Conservation (phyloP, 2,329 filamentous ascomycete species). For the Acrocalymma vagum region DNA sequence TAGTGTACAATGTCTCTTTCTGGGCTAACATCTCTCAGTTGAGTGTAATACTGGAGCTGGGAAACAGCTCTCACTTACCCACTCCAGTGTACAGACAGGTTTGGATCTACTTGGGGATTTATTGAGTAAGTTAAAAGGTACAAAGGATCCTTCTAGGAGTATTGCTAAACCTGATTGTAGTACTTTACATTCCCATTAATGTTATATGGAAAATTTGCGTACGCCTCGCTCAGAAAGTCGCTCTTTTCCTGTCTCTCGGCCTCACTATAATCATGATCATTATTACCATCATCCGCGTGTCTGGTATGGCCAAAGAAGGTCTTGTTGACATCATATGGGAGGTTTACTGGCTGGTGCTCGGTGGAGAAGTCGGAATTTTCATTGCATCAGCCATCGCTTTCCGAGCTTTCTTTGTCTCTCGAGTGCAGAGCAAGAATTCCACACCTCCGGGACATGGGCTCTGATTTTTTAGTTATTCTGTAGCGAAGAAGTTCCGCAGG, state of each 20-base stretch:
- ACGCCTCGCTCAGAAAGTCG: constrained; percentile 7
- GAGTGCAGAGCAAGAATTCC: neutral
- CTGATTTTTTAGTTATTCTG: constrained; percentile 2
- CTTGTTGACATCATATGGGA: constrained; percentile 12
- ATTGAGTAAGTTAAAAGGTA: constrained; percentile 10
- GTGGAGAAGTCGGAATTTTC: constrained; percentile 5
- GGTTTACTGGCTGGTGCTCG: constrained; percentile 5
- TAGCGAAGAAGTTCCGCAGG: neutral
- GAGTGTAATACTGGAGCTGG: no score
- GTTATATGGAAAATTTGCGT: constrained; percentile 10
- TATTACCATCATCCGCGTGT: constrained; percentile 3
- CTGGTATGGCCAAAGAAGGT: constrained; percentile 4
- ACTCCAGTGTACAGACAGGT: constrained; percentile 1
- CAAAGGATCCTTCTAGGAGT: no score
- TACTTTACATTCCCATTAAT: constrained; percentile 10
- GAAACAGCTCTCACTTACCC: no score
- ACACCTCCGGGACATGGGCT: neutral
- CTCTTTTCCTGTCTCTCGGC: constrained; percentile 7
- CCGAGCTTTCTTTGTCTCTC: constrained; percentile 9
- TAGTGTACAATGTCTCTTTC: no score
- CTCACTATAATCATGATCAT: constrained; percentile 9
- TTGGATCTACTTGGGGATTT: constrained; percentile 5
- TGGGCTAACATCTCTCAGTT: no score
- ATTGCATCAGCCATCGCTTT: constrained; percentile 11
- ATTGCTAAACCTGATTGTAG: neutral